Evolutionary conservation across 2,329 filamentous ascomycete genomes (phyloP), one percentile per base, ranked within the genome.

Genomic region (Dactylellina drechsleri): DNA sequence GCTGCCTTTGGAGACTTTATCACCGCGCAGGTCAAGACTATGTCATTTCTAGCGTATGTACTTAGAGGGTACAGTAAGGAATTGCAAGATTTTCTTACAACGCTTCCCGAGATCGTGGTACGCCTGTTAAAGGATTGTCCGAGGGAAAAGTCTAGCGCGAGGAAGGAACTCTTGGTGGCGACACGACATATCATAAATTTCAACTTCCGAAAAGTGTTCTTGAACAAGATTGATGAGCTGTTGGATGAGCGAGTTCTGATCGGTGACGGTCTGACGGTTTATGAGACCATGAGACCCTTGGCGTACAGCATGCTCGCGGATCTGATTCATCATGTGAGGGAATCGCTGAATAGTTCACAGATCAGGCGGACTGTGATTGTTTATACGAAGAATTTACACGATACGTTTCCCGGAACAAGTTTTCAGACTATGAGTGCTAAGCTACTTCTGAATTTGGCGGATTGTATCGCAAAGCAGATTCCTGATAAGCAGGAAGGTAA

Each of bases 371-470:
- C 96, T 0, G 93, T 99, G 8, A 92, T 97, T 81, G 95, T 99
- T 2, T 99, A 99, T 82, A 98, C 96, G 0, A 92, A 91, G 80
- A 98, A 98, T 79, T 84, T 99, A 20, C 93, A 97, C 80, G 95
- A 98, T 81, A 92, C 92, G 77, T 97, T 97, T 77, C 96, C 95
- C 0, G 96, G 96, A 7, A 98, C 96, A 0, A 99, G 94, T 82
- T 99, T 99, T 81, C 96, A 99, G 82, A 99, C 95, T 0, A 99
- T 99, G 95, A 98, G 95, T 79, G 96, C 95, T 0, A 99, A 98
- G 82, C 85, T 99, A 1, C 85, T 99, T 0, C 85, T 99, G 12
- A 99, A 99, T 81, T 96, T 99, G 92, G 95, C 94, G 0, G 96
- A 99, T 80, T 96, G 92, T 81, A 99, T 99, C 80, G 92, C 93